Evolutionary conservation across 2,329 filamentous ascomycete species (phyloP).

Genomic region (Phialophora verrucosa): DNA sequence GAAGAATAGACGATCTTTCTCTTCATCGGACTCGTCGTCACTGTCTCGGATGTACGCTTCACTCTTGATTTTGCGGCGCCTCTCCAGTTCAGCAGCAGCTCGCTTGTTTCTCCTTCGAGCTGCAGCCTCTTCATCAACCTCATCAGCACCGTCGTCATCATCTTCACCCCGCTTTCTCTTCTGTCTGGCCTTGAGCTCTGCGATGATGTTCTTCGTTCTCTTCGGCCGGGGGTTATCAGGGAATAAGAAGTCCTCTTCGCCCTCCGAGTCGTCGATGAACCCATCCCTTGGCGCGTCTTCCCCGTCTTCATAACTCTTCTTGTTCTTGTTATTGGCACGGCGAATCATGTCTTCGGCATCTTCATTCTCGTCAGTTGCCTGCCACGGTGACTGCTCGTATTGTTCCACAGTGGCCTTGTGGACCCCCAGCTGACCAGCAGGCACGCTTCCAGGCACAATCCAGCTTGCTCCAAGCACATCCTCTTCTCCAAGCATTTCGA

Average conservation of each 20-base stretch:
- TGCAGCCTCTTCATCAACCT: slow-evolving; percentile 66
- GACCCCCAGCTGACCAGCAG: slow-evolving; percentile 70
- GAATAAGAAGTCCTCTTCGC: slow-evolving; percentile 67
- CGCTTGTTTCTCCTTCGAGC: slow-evolving; percentile 66
- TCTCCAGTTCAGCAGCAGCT: slow-evolving; percentile 74
- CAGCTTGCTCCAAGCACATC: slow-evolving; percentile 78
- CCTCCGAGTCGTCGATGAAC: slow-evolving; percentile 70
- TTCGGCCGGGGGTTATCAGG: slow-evolving; percentile 58
- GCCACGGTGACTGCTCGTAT: slow-evolving; percentile 77
- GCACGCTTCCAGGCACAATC: slow-evolving; percentile 72
- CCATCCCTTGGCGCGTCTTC: slow-evolving; percentile 56
- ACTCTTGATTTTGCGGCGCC: slow-evolving; percentile 80
- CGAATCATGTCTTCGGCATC: slow-evolving; percentile 77
- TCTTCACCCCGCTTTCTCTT: slow-evolving; percentile 57
- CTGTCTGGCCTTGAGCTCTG: slow-evolving; percentile 65
- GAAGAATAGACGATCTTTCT: slow-evolving; percentile 77
- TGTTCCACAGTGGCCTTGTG: slow-evolving; percentile 74
- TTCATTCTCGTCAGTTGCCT: slow-evolving; percentile 74
- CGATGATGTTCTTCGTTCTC: slow-evolving; percentile 50
- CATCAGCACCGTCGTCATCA: slow-evolving; percentile 54
- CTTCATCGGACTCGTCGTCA: slow-evolving; percentile 87
- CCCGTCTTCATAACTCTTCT: slow-evolving; percentile 43
- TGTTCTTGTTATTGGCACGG: slow-evolving; percentile 59
- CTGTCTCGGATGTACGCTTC: slow-evolving; percentile 78
- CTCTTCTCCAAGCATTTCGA: slow-evolving; percentile 68